phyloP scores from a whole-genome alignment of 768 basidiomycete genomes.

The Phanerochaete carnosa region DNA sequence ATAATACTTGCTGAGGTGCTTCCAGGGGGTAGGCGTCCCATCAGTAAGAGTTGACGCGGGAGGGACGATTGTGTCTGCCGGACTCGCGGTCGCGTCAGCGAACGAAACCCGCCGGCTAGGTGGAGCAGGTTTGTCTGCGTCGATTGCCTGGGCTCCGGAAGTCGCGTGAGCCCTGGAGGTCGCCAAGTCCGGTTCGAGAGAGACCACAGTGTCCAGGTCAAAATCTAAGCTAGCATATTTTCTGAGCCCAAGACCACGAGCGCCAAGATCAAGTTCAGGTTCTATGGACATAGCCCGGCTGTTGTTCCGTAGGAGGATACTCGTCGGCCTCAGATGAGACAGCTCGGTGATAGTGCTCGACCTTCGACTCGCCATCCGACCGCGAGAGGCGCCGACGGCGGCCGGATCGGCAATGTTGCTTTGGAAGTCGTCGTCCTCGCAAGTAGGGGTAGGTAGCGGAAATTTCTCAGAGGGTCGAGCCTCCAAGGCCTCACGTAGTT shows the following conservation, averaged over 20 bases:
- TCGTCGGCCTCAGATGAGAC: background rate
- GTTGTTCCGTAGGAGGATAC: background rate
- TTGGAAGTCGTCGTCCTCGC: background rate
- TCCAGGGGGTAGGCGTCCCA: background rate
- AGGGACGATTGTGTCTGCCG: background rate
- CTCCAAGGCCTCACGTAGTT: conserved; percentile 11
- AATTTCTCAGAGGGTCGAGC: background rate
- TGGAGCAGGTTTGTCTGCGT: background rate
- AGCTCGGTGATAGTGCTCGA: background rate
- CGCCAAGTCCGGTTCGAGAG: conserved; percentile 2
- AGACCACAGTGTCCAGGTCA: conserved; percentile 19
- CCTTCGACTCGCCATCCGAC: background rate
- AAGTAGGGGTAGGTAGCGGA: background rate
- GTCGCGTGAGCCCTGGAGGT: background rate
- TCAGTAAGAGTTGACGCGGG: background rate
- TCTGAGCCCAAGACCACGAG: conserved; percentile 19
- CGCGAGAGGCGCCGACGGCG: background rate
- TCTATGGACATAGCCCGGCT: background rate
- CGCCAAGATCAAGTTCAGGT: background rate
- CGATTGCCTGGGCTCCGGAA: background rate
- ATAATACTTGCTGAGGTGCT: conserved; percentile 13
- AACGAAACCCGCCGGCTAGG: conserved; percentile 12
- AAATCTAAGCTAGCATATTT: conserved; percentile 28
- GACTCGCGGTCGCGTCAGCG: background rate
- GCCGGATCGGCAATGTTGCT: background rate